These are phyloP conservation scores for Alternaria panax DNA, from an alignment of 2,329 filamentous ascomycete species.

Conservation along the genomic window DNA sequence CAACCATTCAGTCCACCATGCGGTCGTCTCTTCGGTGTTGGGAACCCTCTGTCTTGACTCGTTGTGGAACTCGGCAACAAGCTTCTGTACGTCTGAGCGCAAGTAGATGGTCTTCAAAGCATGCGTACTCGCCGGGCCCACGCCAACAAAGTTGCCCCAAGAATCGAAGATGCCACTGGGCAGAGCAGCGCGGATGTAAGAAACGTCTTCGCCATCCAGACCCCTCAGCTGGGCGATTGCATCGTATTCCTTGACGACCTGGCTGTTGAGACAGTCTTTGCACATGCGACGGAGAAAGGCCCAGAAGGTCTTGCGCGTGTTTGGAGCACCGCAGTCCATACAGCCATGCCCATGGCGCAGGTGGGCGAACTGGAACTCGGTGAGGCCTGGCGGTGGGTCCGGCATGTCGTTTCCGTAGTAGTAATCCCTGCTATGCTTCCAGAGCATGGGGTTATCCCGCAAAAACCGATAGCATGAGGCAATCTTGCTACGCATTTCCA, in stretches of 20 bases:
- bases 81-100: conserved; percentile 36
- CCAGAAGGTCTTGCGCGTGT: conserved; percentile 54
- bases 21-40: conserved; percentile 29
- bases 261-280: conserved; percentile 46
- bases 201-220: conserved; percentile 37
- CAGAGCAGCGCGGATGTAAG: conserved; percentile 39
- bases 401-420: conserved; percentile 46
- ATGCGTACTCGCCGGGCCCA: conserved; percentile 45
- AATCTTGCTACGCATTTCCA: conserved; percentile 47
- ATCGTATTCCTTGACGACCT: conserved; percentile 44
- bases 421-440: conserved; percentile 48
- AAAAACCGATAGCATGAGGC: conserved; percentile 46
- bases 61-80: conserved; percentile 35
- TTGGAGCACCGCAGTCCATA: conserved; percentile 47
- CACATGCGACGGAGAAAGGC: conserved; percentile 54
- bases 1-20: conserved; percentile 34
- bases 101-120: conserved; percentile 46
- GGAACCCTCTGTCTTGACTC: conserved; percentile 25
- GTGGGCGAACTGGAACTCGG: conserved; percentile 51
- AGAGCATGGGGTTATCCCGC: conserved; percentile 47
- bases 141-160: conserved; percentile 50
- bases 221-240: conserved; percentile 36
- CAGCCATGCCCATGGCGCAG: conserved; percentile 51
- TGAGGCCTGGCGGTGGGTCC: conserved; percentile 46
- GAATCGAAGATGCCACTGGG: conserved; percentile 48